phyloP scores from a whole-genome alignment of 1,284 basidiomycete genomes.

The Vanrija sp. region DNA sequence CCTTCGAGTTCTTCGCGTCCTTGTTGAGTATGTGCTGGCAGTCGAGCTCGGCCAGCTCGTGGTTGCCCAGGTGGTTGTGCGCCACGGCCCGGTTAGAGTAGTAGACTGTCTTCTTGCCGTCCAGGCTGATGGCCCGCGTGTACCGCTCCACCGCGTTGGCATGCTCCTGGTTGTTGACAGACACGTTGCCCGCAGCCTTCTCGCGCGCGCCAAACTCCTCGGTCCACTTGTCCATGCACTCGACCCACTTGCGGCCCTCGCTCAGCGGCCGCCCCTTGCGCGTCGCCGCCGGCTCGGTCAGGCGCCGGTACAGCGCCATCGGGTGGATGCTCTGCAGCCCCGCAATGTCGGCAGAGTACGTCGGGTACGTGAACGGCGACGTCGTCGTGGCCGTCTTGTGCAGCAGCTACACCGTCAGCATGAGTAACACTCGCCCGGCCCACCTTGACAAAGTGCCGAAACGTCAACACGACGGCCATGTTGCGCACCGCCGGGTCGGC shows the following conservation, averaged over 20 bases:
- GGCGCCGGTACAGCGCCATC: slow-evolving; percentile 44
- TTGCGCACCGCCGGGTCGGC: slow-evolving; percentile 40
- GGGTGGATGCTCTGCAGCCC: slow-evolving; percentile 44
- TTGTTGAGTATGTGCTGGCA: slow-evolving; percentile 41
- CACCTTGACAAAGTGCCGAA: slow-evolving; percentile 49
- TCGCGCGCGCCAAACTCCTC: slow-evolving; percentile 47
- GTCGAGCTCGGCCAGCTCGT: slow-evolving; percentile 43
- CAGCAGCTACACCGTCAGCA: slow-evolving; percentile 30
- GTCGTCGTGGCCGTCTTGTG: slow-evolving; percentile 41
- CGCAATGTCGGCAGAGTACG: slow-evolving; percentile 40
- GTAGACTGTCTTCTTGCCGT: slow-evolving; percentile 49
- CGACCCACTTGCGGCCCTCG: slow-evolving; percentile 35
- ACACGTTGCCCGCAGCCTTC: slow-evolving; percentile 46
- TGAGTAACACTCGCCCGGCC: slow-evolving; percentile 6
- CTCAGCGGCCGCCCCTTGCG: slow-evolving; percentile 16
- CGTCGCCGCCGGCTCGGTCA: slow-evolving; percentile 40
- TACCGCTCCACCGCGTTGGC: slow-evolving; percentile 41
- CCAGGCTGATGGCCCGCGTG: slow-evolving; percentile 47
- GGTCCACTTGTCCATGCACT: slow-evolving; percentile 49
- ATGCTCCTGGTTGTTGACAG: slow-evolving; percentile 34
- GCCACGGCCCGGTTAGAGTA: slow-evolving; percentile 49
- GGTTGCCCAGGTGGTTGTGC: slow-evolving; percentile 41
- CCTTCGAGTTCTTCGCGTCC: slow-evolving; percentile 48
- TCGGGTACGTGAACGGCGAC: slow-evolving; percentile 45
- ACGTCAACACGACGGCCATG: slow-evolving; percentile 47